Percentiles rank a stretch among this genome's conserved stretches.
phyloP scores from a whole-genome alignment of 106 monocot genomes.

The Xerophyta viscosa region DNA sequence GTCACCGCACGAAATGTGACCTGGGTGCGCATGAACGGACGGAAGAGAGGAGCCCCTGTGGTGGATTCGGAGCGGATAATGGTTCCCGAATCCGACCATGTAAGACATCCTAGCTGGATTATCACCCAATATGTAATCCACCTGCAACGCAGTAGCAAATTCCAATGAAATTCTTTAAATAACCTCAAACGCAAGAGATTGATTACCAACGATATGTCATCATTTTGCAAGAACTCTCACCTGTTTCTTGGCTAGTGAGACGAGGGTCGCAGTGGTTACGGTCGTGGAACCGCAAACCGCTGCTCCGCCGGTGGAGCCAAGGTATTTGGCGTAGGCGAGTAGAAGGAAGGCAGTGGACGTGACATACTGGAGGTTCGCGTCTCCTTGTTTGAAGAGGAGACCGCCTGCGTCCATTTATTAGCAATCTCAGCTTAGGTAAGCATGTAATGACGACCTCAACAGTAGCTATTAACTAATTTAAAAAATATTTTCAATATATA shows the following conservation, averaged over 20 bases:
- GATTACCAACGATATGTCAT: no score
- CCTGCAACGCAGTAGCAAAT: no score
- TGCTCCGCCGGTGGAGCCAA: constrained; percentile 24
- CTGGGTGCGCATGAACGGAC: constrained; percentile 35
- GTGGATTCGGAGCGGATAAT: constrained; percentile 52
- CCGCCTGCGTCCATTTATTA: no score
- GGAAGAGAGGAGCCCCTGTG: constrained; percentile 66
- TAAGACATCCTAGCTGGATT: constrained; percentile 64
- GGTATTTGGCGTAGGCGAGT: constrained; percentile 81
- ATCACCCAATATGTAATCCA: constrained; percentile 64
- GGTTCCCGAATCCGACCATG: constrained; percentile 63
- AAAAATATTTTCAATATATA: no score
- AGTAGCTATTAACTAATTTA: no score
- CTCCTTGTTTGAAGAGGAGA: constrained; percentile 53
- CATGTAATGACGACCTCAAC: no score
- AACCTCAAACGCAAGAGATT: no score
- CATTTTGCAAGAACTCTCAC: constrained; percentile 8
- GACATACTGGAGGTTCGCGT: constrained; percentile 81
- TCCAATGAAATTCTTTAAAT: no score
- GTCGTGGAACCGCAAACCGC: constrained; percentile 30
- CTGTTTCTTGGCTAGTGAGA: constrained; percentile 68
- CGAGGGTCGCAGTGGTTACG: constrained; percentile 31
- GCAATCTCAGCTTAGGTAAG: no score
- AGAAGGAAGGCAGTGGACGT: constrained; percentile 77
- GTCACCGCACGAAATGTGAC: constrained; percentile 34